Evolutionary conservation across 768 basidiomycete species (phyloP), one percentile per base, ranked within the genome.

Genomic region (Baorangia bicolor): DNA sequence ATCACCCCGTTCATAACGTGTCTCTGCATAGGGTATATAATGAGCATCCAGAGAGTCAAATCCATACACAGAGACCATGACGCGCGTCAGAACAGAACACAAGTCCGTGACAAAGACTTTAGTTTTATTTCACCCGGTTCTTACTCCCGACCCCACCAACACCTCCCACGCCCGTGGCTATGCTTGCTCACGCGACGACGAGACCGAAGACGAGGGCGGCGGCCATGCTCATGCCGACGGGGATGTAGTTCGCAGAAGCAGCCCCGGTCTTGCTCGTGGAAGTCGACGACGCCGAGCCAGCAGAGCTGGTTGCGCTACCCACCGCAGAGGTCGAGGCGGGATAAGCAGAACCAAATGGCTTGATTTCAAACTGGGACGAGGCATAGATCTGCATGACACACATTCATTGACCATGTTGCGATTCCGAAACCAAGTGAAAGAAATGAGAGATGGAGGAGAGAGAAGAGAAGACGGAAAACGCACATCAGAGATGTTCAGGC

Each of bases 321-420:
- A 65, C 28, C 12, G 65, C 59, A 5, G 66, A 39, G 5, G 73
- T 63, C 20, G 80, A 54, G 4, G 69, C 44, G 11, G 85, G 83
- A 63, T 83, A 88, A 13, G 74, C 9, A 34, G 86, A 75, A 47
- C 83, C 83, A 31, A 72, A 57, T 7, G 84, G 65, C 66, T 84
- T 82, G 69, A 91, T 78, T 67, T 83, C 81, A 69, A 91, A 91
- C 20, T 5, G 71, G 66, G 52, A 77, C 44, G 27, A 85, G 82
- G 84, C 83, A 57, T 77, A 88, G 51, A 90, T 55, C 84, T 90
- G 59, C 4, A 44, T 5, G 31, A 41, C 5, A 46, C 4, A 41
- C 5, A 12, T 25, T 33, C 38, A 25, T 14, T 47, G 41, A 38
- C 45, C n/a, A 51, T 44, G 10, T 28, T n/a, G 20, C 23, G 33